phyloP scores from a whole-genome alignment of 2,329 filamentous ascomycete genomes.

The Cladosporium sphaerospermum region DNA sequence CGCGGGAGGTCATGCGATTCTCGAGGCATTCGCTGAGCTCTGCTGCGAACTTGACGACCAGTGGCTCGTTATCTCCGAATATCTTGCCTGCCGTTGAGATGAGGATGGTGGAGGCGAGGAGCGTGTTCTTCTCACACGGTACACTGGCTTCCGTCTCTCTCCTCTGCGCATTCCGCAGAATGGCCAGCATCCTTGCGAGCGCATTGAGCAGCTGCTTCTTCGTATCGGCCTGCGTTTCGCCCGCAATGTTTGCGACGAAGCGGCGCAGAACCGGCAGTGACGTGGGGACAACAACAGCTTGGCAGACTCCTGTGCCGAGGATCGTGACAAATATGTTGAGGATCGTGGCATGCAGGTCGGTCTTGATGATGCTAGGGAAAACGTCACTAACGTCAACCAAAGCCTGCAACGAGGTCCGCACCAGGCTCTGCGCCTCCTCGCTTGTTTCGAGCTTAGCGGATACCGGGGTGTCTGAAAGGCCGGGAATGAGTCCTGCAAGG shows the following conservation, averaged over 20 bases:
- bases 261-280: slow-evolving; percentile 85
- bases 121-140: slow-evolving; percentile 84
- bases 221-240: slow-evolving; percentile 38
- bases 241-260: slow-evolving; percentile 72
- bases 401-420: slow-evolving; percentile 74
- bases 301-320: slow-evolving; percentile 78
- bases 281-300: slow-evolving; percentile 82
- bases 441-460: slow-evolving; percentile 58
- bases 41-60: slow-evolving; percentile 68
- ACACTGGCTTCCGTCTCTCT: slow-evolving; percentile 71
- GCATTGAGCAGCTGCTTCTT: slow-evolving; percentile 73
- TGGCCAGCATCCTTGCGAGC: slow-evolving; percentile 73
- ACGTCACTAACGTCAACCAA: slow-evolving; percentile 92
- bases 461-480: slow-evolving; percentile 55
- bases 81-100: slow-evolving; percentile 68
- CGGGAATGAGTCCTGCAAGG: slow-evolving; percentile 78
- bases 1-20: slow-evolving; percentile 76
- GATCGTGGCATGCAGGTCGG: slow-evolving; percentile 91
- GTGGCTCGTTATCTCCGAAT: slow-evolving; percentile 66
- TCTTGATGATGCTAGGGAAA: slow-evolving; percentile 93
- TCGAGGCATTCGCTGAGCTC: slow-evolving; percentile 80
- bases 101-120: slow-evolving; percentile 82
- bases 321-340: slow-evolving; percentile 95
- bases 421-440: slow-evolving; percentile 76
- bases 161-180: slow-evolving; percentile 69